Percentiles rank a stretch among this genome's conserved stretches.
These are phyloP conservation scores for Chimonanthus praecox DNA, from an alignment of 164 flowering plant species.

Conservation along the genomic window DNA sequence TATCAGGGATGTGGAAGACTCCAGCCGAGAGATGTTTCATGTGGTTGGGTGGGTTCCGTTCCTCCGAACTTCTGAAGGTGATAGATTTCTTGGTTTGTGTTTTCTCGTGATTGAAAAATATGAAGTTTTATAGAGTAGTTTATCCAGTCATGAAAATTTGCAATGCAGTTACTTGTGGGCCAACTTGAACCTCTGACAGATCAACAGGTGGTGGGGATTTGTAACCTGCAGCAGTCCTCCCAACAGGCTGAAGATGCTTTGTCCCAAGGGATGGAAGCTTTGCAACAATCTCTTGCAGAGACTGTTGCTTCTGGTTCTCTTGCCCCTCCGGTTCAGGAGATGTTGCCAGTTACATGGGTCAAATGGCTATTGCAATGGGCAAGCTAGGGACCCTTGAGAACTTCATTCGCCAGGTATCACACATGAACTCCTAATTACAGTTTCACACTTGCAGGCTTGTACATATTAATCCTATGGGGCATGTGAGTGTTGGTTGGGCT, in stretches of 20 bases:
- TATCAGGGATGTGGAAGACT: slow-evolving; percentile 92
- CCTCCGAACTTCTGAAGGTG: slow-evolving; percentile 88
- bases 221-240: slow-evolving; percentile 83
- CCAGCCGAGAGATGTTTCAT: slow-evolving; percentile 89
- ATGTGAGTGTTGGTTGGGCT: too few relatives aligned
- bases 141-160: not conserved
- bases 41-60: slow-evolving; percentile 95
- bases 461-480: too few relatives aligned
- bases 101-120: not conserved
- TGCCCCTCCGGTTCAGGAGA: slow-evolving; percentile 48
- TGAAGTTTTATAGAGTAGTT: not conserved
- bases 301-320: slow-evolving; percentile 58
- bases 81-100: slow-evolving; percentile 4
- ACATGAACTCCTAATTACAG: not conserved
- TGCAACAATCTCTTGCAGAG: slow-evolving; percentile 78
- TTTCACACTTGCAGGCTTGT: not conserved
- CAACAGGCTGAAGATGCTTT: slow-evolving; percentile 93
- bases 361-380: slow-evolving; percentile 92
- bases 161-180: slow-evolving; percentile 56
- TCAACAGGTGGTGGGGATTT: slow-evolving; percentile 74
- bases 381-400: slow-evolving; percentile 67
- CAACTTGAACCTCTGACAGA: slow-evolving; percentile 86
- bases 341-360: slow-evolving; percentile 83
- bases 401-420: slow-evolving; percentile 75
- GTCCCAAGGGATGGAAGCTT: slow-evolving; percentile 93